Conservation (phyloP, 768 basidiomycete genomes). For the Suillus subaureus region DNA sequence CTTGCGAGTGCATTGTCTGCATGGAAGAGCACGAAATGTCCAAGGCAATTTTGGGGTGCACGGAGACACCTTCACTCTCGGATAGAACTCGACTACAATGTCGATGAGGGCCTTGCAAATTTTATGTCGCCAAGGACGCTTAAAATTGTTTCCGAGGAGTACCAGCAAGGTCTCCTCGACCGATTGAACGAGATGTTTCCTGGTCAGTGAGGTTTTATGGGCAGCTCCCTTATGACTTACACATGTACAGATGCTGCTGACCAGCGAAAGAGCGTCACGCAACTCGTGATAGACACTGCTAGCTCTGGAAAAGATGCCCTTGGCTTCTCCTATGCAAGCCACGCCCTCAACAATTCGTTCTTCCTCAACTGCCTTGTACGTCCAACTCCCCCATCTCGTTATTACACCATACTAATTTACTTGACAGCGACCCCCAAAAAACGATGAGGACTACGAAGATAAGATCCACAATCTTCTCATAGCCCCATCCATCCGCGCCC, state of each 20-base stretch:
- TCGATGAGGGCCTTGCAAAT: slow-evolving; percentile 72
- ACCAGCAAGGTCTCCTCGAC: slow-evolving; percentile 81
- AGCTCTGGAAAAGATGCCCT: slow-evolving; percentile 57
- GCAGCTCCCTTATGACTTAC: not conserved
- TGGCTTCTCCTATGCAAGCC: slow-evolving; percentile 88
- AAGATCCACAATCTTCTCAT: slow-evolving; percentile 19
- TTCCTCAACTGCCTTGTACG: slow-evolving; percentile 87
- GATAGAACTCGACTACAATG: slow-evolving; percentile 60
- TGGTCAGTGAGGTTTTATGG: slow-evolving; percentile 48
- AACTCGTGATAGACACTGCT: slow-evolving; percentile 74
- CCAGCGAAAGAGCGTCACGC: slow-evolving; percentile 59
- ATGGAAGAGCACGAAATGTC: slow-evolving; percentile 17
- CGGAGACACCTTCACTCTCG: slow-evolving; percentile 51
- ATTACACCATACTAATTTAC: slow-evolving; percentile 5
- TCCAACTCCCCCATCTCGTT: slow-evolving; percentile 14
- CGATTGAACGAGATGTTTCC: slow-evolving; percentile 74
- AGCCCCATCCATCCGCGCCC: slow-evolving; percentile 26
- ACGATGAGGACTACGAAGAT: slow-evolving; percentile 20
- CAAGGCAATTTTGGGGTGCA: slow-evolving; percentile 19
- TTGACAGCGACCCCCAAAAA: slow-evolving; percentile 37
- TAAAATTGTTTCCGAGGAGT: slow-evolving; percentile 74
- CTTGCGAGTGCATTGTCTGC: slow-evolving; percentile 17
- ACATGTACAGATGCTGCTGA: slow-evolving; percentile 50
- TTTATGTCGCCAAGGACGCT: slow-evolving; percentile 80
- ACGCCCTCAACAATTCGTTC: slow-evolving; percentile 94